These are phyloP conservation scores for Sherardia arvensis DNA, from an alignment of 257 asterid species.

Conservation along the genomic window DNA sequence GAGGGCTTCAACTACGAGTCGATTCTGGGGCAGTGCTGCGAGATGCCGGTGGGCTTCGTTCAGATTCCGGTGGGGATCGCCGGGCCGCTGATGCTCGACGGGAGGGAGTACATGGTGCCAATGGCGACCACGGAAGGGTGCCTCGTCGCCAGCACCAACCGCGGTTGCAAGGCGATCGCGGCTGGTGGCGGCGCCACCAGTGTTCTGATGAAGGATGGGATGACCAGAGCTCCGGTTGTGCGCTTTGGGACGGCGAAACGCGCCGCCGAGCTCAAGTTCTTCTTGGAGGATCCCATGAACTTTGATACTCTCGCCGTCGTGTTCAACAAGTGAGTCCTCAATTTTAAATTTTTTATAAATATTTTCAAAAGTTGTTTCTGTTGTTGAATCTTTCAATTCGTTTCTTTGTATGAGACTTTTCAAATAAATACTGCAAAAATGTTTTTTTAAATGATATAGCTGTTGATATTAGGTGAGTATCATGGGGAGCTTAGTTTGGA, in stretches of 20 bases:
- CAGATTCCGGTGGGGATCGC: constrained; percentile 58
- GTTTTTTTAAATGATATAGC: background rate
- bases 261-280: constrained; percentile 44
- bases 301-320: constrained; percentile 34
- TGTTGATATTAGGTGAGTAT: constrained; percentile 5
- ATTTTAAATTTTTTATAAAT: background rate
- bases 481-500: background rate
- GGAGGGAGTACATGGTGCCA: constrained; percentile 44
- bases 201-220: constrained; percentile 36
- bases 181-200: constrained; percentile 45
- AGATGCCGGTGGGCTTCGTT: constrained; percentile 61
- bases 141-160: constrained; percentile 50
- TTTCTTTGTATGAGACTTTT: background rate
- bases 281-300: constrained; percentile 38
- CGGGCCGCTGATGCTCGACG: constrained; percentile 51
- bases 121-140: constrained; percentile 65
- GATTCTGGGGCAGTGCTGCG: constrained; percentile 56
- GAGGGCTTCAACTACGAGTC: constrained; percentile 51
- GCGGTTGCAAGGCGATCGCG: constrained; percentile 54
- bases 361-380: background rate
- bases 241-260: constrained; percentile 39
- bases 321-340: constrained; percentile 38
- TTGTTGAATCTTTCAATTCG: background rate
- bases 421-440: background rate
- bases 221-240: constrained; percentile 60